Base-by-base conservation (phyloP, 139 green algal species). In the Chlorella vulgaris region DNA sequence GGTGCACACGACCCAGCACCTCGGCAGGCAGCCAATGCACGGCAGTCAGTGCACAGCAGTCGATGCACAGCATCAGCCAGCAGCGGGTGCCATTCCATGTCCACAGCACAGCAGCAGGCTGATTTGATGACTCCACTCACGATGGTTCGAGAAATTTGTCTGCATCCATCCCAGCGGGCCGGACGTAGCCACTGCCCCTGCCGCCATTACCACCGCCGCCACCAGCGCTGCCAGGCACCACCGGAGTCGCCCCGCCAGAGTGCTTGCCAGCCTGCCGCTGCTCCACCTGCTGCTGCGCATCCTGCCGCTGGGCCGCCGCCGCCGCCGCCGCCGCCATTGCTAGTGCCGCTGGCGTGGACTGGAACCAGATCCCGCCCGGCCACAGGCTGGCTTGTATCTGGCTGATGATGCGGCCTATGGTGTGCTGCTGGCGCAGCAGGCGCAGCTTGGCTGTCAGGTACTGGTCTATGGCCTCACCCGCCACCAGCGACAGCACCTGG, bases 381-480 rank as follows among this genome's bases (percentile, higher is more conserved):
- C 93, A 97, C 43, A 97, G 85, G 66, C 69, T 38, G 63, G 42
- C 65, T 47, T 95, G 91, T 47, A 97, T 66, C 21, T n/a, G 51
- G 36, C 88, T 81, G 29, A 97, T 88, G 24, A 86, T 5, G 58
- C 88, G 80, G 55, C 92, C 88, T n/a, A 96, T 81, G n/a, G 86
- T 89, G 86, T 90, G 88, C 84, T 95, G 86, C 55, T 84, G 61
- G 24, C 89, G 88, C 60, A 94, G 66, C 29, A 81, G 35, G 7
- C 83, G 81, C 66, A 95, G 68, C n/a, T 87, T 75, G 43, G 50
- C 39, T 24, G 86, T 75, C 42, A 97, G 53, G 36, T 81, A 93
- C 40, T 83, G 80, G 66, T 97, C 94, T 29, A 97, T 92, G 0
- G 90, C 81, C 63, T 90, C 92, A 28, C 93, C 94, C 10, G 92